Evolutionary conservation across 129 eudicot species (phyloP).

Genomic region (Centella asiatica): DNA sequence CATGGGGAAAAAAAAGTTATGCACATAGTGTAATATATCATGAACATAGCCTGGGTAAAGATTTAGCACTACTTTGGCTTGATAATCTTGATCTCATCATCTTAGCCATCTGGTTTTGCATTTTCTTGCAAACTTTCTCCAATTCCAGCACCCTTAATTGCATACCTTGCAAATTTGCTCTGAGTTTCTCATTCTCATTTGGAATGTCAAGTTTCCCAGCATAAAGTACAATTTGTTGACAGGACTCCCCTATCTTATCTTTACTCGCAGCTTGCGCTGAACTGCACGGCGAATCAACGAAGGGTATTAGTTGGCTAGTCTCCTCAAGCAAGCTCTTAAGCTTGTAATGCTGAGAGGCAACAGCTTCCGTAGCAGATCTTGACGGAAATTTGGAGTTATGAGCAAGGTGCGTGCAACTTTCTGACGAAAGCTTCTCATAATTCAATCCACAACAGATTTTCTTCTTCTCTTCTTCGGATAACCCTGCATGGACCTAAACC

Average conservation of each 20-base stretch:
- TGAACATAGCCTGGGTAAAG: constrained; percentile 78
- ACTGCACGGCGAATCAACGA: constrained; percentile 19
- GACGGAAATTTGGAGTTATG: constrained; percentile 56
- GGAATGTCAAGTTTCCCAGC: constrained; percentile 39
- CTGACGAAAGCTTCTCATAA: constrained; percentile 65
- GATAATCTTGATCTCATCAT: constrained; percentile 59
- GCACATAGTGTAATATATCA: constrained; percentile 15
- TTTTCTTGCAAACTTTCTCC: constrained; percentile 72
- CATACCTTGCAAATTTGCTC: constrained; percentile 75
- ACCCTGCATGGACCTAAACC: constrained; percentile 41
- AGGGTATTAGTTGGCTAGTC: constrained; percentile 22
- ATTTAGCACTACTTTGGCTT: constrained; percentile 44
- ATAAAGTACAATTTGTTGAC: constrained; percentile 38
- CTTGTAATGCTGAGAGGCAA: constrained; percentile 52
- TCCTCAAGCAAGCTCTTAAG: constrained; percentile 64
- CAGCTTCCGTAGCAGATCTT: constrained; percentile 42
- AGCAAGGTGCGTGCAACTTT: constrained; percentile 45
- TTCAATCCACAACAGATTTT: constrained; percentile 44
- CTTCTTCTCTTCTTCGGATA: constrained; percentile 60
- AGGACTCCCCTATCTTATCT: constrained; percentile 13
- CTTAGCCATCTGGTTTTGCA: constrained; percentile 77
- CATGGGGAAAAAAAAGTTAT: not conserved
- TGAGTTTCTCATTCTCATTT: constrained; percentile 64
- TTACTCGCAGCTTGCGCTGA: constrained; percentile 17
- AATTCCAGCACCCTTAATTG: constrained; percentile 78